A percentile compares a stretch with the other conserved stretches of the same genome.
Conservation (phyloP, 805 yeast species). For the Yamadazyma kitorensis region DNA sequence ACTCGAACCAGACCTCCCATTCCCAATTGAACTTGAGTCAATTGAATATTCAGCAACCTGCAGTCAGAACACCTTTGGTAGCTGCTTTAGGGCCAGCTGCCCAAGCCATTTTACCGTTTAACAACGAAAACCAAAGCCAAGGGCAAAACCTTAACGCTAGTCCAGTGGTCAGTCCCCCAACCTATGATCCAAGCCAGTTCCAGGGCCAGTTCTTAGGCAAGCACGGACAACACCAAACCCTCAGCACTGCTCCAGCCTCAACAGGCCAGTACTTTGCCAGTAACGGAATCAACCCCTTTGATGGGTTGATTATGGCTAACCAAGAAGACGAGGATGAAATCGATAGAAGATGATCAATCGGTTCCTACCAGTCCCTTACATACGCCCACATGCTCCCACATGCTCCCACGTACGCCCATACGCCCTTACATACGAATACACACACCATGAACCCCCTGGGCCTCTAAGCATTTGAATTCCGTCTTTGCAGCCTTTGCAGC, state of each 20-base stretch:
- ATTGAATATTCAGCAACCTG: slow-evolving; percentile 13
- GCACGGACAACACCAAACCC: slow-evolving; percentile 1
- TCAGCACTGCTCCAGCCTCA: slow-evolving; percentile 27
- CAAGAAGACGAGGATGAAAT: slow-evolving; percentile 6
- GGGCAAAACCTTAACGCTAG: slow-evolving; percentile 8
- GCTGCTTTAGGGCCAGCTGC: slow-evolving; percentile 26
- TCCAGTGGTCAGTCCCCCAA: slow-evolving; percentile 18
- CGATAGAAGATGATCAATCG: too few relatives aligned
- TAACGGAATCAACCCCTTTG: slow-evolving; percentile 38
- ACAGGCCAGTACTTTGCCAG: slow-evolving; percentile 32
- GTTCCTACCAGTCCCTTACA: too few relatives aligned
- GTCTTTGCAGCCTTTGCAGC: too few relatives aligned
- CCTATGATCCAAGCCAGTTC: slow-evolving; percentile 1
- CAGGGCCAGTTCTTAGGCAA: too few relatives aligned
- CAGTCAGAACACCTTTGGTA: slow-evolving; percentile 24
- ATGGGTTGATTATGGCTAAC: slow-evolving; percentile 33
- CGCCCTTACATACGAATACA: too few relatives aligned
- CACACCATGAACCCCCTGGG: too few relatives aligned
- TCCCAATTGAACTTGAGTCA: slow-evolving; percentile 11
- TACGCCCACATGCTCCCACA: too few relatives aligned
- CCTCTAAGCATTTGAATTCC: too few relatives aligned
- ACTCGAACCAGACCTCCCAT: slow-evolving; percentile 8
- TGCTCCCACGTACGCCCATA: too few relatives aligned
- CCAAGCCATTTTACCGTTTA: slow-evolving; percentile 21
- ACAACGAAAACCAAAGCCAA: slow-evolving; percentile 4